Base-by-base conservation (phyloP, 345 rosid species). In the Melastoma malabathricum region DNA sequence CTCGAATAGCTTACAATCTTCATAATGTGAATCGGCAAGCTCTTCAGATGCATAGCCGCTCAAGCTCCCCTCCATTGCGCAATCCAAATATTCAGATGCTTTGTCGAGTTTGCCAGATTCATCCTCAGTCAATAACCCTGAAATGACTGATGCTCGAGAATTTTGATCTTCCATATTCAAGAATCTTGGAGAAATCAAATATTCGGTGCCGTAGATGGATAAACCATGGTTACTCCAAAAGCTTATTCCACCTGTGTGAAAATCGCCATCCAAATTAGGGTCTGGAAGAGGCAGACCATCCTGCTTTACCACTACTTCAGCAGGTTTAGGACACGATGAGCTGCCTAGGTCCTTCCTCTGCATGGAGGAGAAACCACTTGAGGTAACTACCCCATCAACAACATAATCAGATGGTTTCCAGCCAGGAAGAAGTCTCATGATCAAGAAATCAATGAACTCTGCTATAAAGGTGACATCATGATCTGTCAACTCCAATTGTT, bases 381-480 rank as follows among this genome's bases (percentile, higher is more conserved):
- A 19, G 63, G 54, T 50, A 64, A 18, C 27, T 10, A 52, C 72
- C 25, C 59, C 70, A 54, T 59, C 64, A 0, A 47, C 44, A 15
- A 60, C 51, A 64, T 61, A 50, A 58, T 18, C 58, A 43, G 55
- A 67, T 34, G 68, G 75, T 60, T 62, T 75, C 84, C 81, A 62
- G 53, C 63, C 58, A 48, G 79, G 80, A 49, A 64, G 52, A 20
- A 85, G 73, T 59, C 71, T 75, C 67, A 52, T 54, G 58, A 85
- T 77, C 72, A 85, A 64, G 53, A 63, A 72, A 64, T 79, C 84
- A 17, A 77, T 86, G 62, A 86, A 63, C 68, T 77, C 81, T 50
- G 87, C 80, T 60, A 86, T 81, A 62, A 83, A 72, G 55, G 62
- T 63, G 54, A 81, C 86, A 60, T 89, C 90, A 64, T 82, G 81